Percentiles rank a stretch among this genome's conserved stretches.
Evolutionary conservation across 306 rosid species (phyloP).

Genomic region (Vigna mungo): DNA sequence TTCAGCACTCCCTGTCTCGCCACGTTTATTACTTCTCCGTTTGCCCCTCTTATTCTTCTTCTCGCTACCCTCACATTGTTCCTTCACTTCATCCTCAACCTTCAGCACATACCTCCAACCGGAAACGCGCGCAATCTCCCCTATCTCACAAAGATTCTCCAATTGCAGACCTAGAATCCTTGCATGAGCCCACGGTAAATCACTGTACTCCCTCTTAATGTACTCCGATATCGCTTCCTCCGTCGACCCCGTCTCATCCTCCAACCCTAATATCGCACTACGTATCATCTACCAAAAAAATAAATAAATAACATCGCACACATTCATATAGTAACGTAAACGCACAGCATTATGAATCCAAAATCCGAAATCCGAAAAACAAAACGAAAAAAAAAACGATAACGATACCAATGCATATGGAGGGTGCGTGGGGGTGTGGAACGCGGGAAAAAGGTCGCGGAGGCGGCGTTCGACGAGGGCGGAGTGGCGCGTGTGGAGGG

Average conservation of each 20-base stretch:
- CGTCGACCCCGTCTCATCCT: conserved; percentile 40
- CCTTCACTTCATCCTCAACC: not conserved
- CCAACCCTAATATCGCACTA: conserved; percentile 42
- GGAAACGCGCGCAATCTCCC: conserved; percentile 36
- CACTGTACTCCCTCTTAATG: conserved; percentile 33
- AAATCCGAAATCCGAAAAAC: not conserved
- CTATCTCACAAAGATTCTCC: conserved; percentile 38
- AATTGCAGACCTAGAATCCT: conserved; percentile 49
- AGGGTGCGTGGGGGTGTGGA: conserved; percentile 49
- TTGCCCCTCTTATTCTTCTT: conserved; percentile 27
- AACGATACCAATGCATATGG: conserved; percentile 49
- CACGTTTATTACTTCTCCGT: not conserved
- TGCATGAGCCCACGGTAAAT: conserved; percentile 55
- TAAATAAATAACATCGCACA: too few relatives aligned
- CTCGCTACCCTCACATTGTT: conserved; percentile 4
- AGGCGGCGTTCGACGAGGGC: conserved; percentile 31
- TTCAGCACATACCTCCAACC: conserved; percentile 38
- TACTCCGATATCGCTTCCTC: conserved; percentile 49
- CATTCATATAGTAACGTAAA: not conserved
- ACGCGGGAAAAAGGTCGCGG: conserved; percentile 23
- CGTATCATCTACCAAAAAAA: conserved; percentile 50
- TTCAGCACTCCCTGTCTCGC: not conserved
- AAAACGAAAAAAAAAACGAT: not conserved
- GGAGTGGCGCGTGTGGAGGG: not conserved
- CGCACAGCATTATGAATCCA: not conserved